Conservation (phyloP, 805 yeast genomes). For the Teunomyces pallodes region DNA sequence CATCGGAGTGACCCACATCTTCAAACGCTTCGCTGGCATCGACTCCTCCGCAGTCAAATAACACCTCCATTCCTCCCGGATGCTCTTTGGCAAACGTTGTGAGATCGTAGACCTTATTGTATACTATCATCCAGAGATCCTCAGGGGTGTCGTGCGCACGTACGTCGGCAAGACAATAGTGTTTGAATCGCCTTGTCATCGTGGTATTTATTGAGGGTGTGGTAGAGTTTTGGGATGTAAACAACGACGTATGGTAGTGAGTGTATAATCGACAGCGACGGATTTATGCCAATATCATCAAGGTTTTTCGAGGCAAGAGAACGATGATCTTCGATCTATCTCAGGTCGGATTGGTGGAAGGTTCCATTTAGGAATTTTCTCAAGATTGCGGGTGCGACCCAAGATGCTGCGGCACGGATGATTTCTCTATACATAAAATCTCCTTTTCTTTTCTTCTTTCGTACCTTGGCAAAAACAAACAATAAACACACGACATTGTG, state of each 20-base stretch:
- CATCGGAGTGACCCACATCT: constrained; percentile 37
- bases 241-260: background rate
- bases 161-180: constrained; percentile 47
- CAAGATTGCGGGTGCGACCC: background rate
- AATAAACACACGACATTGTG: background rate
- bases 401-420: background rate
- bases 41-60: constrained; percentile 74
- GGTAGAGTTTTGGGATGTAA: background rate
- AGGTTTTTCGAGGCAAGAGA: background rate
- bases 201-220: background rate
- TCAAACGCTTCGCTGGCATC: constrained; percentile 73
- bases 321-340: background rate
- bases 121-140: constrained; percentile 81
- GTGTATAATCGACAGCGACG: background rate
- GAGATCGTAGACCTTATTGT: constrained; percentile 77
- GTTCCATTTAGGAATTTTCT: background rate
- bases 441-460: background rate
- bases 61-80: constrained; percentile 75
- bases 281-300: background rate
- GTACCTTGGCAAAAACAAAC: background rate
- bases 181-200: background rate
- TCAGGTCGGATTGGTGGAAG: background rate
- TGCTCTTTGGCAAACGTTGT: constrained; percentile 71
- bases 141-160: constrained; percentile 69
- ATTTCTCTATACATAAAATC: background rate